Evolutionary conservation across 345 rosid genomes (phyloP).

Genomic region (Rhodomyrtus tomentosa): DNA sequence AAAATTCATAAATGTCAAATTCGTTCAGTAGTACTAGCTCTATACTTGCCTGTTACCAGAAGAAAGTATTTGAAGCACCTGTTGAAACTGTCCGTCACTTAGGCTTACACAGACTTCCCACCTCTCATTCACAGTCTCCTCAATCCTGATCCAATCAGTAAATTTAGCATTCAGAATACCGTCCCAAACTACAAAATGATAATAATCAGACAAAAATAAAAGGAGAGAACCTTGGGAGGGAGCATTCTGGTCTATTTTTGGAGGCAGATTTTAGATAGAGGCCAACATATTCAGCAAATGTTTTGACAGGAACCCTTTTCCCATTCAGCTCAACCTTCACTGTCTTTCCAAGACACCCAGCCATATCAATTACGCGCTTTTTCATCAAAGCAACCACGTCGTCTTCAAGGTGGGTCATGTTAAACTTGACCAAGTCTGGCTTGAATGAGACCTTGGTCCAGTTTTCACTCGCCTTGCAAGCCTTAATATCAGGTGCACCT

Average conservation of each 20-base stretch:
- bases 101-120: slow-evolving; percentile 85
- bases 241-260: slow-evolving; percentile 9
- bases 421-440: slow-evolving; percentile 77
- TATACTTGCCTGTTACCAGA: not conserved
- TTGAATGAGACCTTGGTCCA: slow-evolving; percentile 93
- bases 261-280: slow-evolving; percentile 49
- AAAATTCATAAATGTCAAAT: not conserved
- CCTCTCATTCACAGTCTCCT: slow-evolving; percentile 65
- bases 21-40: not conserved
- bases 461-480: slow-evolving; percentile 61
- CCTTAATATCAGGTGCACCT: slow-evolving; percentile 56
- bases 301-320: slow-evolving; percentile 51
- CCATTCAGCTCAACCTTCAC: slow-evolving; percentile 92
- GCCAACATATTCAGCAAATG: slow-evolving; percentile 70
- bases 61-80: slow-evolving; percentile 26
- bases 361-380: slow-evolving; percentile 80
- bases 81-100: slow-evolving; percentile 95
- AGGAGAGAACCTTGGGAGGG: slow-evolving; percentile 45
- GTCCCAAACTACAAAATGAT: not conserved
- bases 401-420: slow-evolving; percentile 67
- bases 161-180: not conserved
- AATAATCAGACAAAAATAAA: not conserved
- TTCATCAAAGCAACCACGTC: slow-evolving; percentile 94
- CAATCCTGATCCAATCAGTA: slow-evolving; percentile 32
- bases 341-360: slow-evolving; percentile 91